Conservation (phyloP, 108 stramenopile genomes). For the Heterococcus sp. region DNA sequence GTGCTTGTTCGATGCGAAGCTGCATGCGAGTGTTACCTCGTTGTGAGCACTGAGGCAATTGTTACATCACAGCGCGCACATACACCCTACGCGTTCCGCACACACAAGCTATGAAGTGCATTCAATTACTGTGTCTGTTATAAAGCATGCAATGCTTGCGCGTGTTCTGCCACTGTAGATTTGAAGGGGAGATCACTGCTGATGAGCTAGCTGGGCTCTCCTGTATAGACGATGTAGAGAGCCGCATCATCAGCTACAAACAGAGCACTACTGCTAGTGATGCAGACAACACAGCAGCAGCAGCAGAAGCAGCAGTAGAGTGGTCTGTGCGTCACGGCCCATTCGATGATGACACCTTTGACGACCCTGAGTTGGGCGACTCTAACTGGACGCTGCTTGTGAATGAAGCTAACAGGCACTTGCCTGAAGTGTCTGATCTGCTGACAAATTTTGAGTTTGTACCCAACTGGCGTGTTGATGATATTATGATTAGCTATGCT, state of each 20-base stretch:
- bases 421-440: constrained; percentile 38
- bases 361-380: constrained; percentile 21
- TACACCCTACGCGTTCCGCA: background rate
- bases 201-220: constrained; percentile 36
- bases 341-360: constrained; percentile 34
- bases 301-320: constrained; percentile 2
- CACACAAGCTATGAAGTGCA: background rate
- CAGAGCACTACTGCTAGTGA: background rate
- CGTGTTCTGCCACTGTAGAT: background rate
- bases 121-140: background rate
- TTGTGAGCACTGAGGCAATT: background rate
- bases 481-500: constrained; percentile 77
- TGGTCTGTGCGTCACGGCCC: constrained; percentile 45
- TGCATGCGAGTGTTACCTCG: no score
- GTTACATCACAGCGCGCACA: background rate
- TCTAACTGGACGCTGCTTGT: constrained; percentile 45
- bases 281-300: no score
- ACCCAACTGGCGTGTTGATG: constrained; percentile 46
- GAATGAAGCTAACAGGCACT: constrained; percentile 35
- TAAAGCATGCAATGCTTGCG: background rate
- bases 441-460: constrained; percentile 32
- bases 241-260: constrained; percentile 17
- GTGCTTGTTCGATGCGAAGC: no score
- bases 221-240: constrained; percentile 20
- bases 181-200: background rate